Percentiles rank a stretch among this genome's conserved stretches.
phyloP scores from a whole-genome alignment of 495 filamentous ascomycete species.

The Venustampulla echinocandica region DNA sequence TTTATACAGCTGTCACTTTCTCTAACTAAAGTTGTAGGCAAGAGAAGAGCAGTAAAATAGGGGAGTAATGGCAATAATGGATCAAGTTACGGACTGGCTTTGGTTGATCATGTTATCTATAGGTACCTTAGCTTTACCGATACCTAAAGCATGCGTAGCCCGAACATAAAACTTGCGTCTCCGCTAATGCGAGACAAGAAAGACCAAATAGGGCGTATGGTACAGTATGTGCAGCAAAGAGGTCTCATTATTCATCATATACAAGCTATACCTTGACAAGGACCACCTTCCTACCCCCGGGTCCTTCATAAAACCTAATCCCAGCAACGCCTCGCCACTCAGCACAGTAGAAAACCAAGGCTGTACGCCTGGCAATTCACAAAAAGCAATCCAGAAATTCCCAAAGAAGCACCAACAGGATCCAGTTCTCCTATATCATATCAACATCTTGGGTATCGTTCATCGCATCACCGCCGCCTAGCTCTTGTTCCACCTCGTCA shows the following conservation, averaged over 20 bases:
- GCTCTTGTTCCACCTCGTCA: conserved; percentile 81
- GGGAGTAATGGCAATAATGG: too few relatives aligned
- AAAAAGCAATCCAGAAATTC: background rate
- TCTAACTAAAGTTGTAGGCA: too few relatives aligned
- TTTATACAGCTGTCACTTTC: too few relatives aligned
- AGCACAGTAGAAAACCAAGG: background rate
- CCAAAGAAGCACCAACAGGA: background rate
- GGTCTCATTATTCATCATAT: background rate
- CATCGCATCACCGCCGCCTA: conserved; percentile 43
- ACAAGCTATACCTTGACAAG: background rate
- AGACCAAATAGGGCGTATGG: too few relatives aligned
- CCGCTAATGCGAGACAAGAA: too few relatives aligned
- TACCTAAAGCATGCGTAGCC: too few relatives aligned
- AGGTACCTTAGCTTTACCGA: too few relatives aligned
- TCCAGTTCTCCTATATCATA: conserved; percentile 5
- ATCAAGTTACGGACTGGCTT: too few relatives aligned
- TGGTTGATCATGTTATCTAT: too few relatives aligned
- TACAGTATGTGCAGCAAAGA: background rate
- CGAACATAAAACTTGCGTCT: too few relatives aligned
- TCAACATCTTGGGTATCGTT: conserved; percentile 30
- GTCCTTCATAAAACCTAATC: background rate
- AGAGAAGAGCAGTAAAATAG: too few relatives aligned
- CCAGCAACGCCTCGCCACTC: conserved; percentile 2
- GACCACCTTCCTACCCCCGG: background rate
- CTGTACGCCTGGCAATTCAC: conserved; percentile 2